Base-by-base conservation (phyloP, 2,329 filamentous ascomycete species). In the Colletotrichum lupini region DNA sequence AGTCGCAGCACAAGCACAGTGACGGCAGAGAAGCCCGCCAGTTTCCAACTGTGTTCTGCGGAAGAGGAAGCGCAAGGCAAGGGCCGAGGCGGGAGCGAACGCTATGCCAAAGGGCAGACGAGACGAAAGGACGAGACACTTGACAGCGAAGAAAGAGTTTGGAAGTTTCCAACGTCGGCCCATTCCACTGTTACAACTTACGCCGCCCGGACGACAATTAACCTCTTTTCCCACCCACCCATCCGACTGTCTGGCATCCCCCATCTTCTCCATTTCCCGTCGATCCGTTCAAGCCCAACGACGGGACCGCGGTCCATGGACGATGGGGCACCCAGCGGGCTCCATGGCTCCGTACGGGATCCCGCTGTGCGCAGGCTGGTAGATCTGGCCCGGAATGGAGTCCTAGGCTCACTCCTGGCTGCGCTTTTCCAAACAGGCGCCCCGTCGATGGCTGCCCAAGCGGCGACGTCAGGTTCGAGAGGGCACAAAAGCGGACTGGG, bases 401-500 rank as follows among this genome's bases (percentile, higher is more conserved):
- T 26, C 30, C 9, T 28, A 16, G 37, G 8, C 37, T 42, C 16
- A 8, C 37, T 26, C 22, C 16, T 28, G 30, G 22, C 16, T 19
- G 49, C n/a, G 61, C 53, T 19, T 46, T 52, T 37, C 67, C 37
- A 11, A 72, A 22, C 32, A 24, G n/a, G 57, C 59, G 37, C 56
- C 56, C 53, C 61, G 24, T 26, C 37, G 57, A 72, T 74, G 63
- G 72, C 52, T 74, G 72, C 72, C 72, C 72, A 74, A 74, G 68
- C 67, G 72, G 68, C 72, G 63, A 68, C 70, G 62, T 74, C 72
- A 63, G 72, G 72, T 74, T 66, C 32, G 22, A 69, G 71, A 56
- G 26, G 42, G 46, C 60, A 53, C 69, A 58, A 64, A 69, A 59
- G 53, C 66, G 66, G 69, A 53, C 32, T 56, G 32, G 55, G 12